Evolutionary conservation across 2,329 filamentous ascomycete species (phyloP).

Genomic region (Neofusicoccum sp.): DNA sequence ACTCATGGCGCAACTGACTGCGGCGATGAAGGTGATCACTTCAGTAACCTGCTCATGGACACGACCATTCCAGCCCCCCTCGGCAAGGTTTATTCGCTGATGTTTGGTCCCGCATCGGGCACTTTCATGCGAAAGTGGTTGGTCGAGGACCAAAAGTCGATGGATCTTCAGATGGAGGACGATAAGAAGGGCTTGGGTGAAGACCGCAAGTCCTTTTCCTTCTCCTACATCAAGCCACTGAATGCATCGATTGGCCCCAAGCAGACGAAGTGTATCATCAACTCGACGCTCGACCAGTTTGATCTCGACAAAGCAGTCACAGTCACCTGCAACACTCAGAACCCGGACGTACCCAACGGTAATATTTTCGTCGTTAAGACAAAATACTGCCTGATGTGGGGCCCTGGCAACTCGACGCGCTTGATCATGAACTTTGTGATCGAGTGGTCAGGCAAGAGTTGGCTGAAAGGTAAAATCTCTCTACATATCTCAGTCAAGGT

Average conservation of each 20-base stretch:
- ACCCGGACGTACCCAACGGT: constrained; percentile 90
- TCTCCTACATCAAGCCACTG: constrained; percentile 89
- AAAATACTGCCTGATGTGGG: constrained; percentile 92
- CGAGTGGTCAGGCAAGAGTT: constrained; percentile 97
- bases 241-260: constrained; percentile 80
- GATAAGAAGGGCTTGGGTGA: constrained; percentile 75
- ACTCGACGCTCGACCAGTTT: constrained; percentile 76
- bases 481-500: constrained; percentile 15
- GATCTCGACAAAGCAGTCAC: constrained; percentile 86
- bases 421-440: constrained; percentile 85
- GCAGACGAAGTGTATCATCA: constrained; percentile 91
- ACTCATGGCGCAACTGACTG: constrained; percentile 84
- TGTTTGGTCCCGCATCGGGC: constrained; percentile 79
- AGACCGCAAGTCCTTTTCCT: constrained; percentile 72
- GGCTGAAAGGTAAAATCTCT: constrained; percentile 73
- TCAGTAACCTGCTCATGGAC: constrained; percentile 80
- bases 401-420: constrained; percentile 77
- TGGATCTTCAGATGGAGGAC: constrained; percentile 78
- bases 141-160: constrained; percentile 80
- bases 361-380: constrained; percentile 92
- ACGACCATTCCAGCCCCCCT: constrained; percentile 83
- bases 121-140: constrained; percentile 86
- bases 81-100: constrained; percentile 83
- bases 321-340: constrained; percentile 80
- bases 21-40: constrained; percentile 73